Base-by-base conservation (phyloP, 2,329 filamentous ascomycete species). In the Exophiala aquamarina region DNA sequence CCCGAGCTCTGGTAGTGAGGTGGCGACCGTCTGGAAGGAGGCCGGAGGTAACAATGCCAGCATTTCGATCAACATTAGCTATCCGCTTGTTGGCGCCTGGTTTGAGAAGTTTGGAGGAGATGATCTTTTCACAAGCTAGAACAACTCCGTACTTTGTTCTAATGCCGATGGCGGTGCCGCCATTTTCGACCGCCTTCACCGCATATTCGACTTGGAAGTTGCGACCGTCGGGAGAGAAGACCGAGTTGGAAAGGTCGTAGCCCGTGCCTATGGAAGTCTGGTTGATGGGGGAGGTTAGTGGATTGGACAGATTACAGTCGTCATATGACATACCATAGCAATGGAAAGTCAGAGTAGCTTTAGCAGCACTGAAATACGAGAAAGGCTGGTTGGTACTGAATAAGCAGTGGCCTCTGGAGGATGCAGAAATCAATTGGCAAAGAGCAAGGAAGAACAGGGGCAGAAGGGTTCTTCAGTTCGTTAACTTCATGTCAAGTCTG, bases 121-220 rank as follows among this genome's bases (percentile, higher is more conserved):
- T 83, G 65, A 97, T 85, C 80, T 98, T 98, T 78, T 98, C 93
- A 53, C 95, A 85, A 33, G 93, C 93, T 59, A 98, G 81, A 55
- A 98, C 90, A 43, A 98, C 88, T 56, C 93, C 93, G 70, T 97
- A 90, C 75, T 95, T 95, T 81, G 90, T 95, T 69, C 90, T 82
- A 71, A 98, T 95, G 61, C 93, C 93, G 70, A 98, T 83, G 44
- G 91, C 90, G 45, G 93, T 98, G 65, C 93, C 92, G 59, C 92
- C 93, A 65, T 94, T 97, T 76, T 98, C 93, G 56, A 98, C 93
- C 47, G 93, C 93, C 79, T 98, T 98, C 62, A 94, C 87, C 60
- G 93, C 93, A 71, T 98, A 98, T 79, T 98, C 93, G 71, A 86
- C 83, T 74, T 98, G 93, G 73, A 98, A 98, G 73, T 98, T 98